Evolutionary conservation across 2,329 filamentous ascomycete species (phyloP), one percentile per base, ranked within the genome.

Genomic region (Drechmeria coniospora): DNA sequence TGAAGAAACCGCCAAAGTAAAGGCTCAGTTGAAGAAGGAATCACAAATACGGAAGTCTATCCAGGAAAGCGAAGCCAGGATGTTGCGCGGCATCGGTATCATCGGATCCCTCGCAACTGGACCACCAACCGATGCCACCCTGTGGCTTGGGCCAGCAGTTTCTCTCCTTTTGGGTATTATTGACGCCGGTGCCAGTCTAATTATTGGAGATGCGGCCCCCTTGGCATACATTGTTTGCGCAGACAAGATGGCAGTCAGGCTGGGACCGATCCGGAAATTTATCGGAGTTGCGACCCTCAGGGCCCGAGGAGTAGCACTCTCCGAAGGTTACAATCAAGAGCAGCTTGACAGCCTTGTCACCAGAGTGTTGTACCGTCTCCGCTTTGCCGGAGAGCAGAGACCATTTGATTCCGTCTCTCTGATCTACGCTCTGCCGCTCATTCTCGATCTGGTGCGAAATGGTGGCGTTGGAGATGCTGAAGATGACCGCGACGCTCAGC

Each of bases 321-420:
- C 81, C 0, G 65, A 76, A 8, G 71, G 79, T 28, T 65, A 87
- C 32, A 68, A 76, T 35, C 65, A 79, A 36, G 90, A 95, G 46
- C 71, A 79, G n/a, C 61, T 95, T 7, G 81, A 83, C 30, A 74
- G 78, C 32, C 68, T 95, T 9, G 66, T 93, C 9, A 94, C 87
- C 3, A 72, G 90, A 50, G 74, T 95, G 2, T 60, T 98, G 5
- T 95, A 95, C 51, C 77, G 87, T 26, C 61, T 98, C 29, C 78
- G 86, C 11, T 93, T 93, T 49, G 69, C 86, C 21, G 79, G 81
- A 28, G 90, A 95, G 49, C 87, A 95, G 50, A 73, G 86, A n/a
- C 84, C 87, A 1, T 84, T 98, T 41, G 90, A 98, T 47, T 65
- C 73, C 3, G 77, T 90, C 4, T 87, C 87, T 1, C 61, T 95